Conservation (phyloP, 2,329 filamentous ascomycete genomes). For the Cladophialophora immunda region DNA sequence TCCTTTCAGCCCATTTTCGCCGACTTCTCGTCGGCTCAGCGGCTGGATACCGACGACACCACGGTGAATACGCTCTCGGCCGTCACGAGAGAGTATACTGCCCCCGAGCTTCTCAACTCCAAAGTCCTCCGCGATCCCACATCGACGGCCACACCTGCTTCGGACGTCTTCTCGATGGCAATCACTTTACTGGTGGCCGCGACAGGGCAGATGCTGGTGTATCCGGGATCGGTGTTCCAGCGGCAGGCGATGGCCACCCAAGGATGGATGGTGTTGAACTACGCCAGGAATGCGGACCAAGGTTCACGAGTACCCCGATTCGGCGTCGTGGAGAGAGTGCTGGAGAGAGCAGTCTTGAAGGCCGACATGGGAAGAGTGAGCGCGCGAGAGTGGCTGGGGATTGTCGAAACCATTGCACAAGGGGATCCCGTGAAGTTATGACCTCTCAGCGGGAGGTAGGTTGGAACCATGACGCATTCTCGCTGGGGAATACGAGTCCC, state of each 20-base stretch:
- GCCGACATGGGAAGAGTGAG: constrained; percentile 37
- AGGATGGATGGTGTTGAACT: constrained; percentile 54
- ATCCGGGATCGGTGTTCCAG: constrained; percentile 52
- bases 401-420: constrained; percentile 28
- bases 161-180: constrained; percentile 57
- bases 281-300: constrained; percentile 49
- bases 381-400: constrained; percentile 31
- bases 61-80: constrained; percentile 47
- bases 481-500: background rate
- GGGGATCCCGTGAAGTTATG: constrained; percentile 27
- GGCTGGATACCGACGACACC: constrained; percentile 33
- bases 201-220: constrained; percentile 56
- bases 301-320: constrained; percentile 51
- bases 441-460: background rate
- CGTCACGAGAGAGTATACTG: constrained; percentile 55
- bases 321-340: constrained; percentile 50
- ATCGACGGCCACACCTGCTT: constrained; percentile 48
- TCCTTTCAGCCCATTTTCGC: constrained; percentile 49
- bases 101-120: constrained; percentile 53
- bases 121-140: constrained; percentile 47
- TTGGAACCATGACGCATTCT: background rate
- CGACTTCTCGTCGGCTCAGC: constrained; percentile 56
- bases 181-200: constrained; percentile 56
- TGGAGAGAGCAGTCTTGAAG: constrained; percentile 52
- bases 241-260: constrained; percentile 54